Evolutionary conservation across 768 basidiomycete species (phyloP), one percentile per base, ranked within the genome.

Genomic region (Stropharia rugosoannulata): DNA sequence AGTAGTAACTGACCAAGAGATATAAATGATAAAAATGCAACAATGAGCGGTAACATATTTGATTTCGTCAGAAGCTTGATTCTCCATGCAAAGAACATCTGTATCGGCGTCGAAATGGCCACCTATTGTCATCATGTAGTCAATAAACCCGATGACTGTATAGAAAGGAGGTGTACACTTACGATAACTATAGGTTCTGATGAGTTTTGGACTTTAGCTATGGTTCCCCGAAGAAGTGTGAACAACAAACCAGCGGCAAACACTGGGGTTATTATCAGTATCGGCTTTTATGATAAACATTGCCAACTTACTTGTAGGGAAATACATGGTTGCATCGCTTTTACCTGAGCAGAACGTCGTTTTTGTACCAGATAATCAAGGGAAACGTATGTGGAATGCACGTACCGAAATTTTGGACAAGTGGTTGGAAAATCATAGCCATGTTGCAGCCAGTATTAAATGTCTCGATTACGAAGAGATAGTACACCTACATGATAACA

Each of bases 51-150:
- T 7, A 78, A 57, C 62, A 71, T 70, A 13, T 60, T 68, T 1
- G 68, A 69, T 56, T 74, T 75, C 27, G 75, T 78, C 35, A 80
- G 66, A 12, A 75, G 60, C 51, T 62, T 67, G 39, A 79, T 76
- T 44, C 76, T 67, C 72, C 75, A 76, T 0, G 77, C 76, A 46
- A 79, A 71, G 65, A 78, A 79, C 9, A 80, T 58, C 61, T 80
- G 79, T 16, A 80, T 78, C 0, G 77, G 77, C 6, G 76, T 79
- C 2, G 77, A 80, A 6, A 79, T 68, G 1, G 72, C 67, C 3
- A 77, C 75, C 75, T 75, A 49, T 5, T 16, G 13, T 11, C 13
- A 3, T 46, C n/a, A 13, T 44, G 35, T 4, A 37, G 42, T 18
- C 11, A 35, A 15, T 22, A 9, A 6, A 4, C 11, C 9, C 4